phyloP scores from a whole-genome alignment of 345 rosid genomes.

The Clausena lansium region DNA sequence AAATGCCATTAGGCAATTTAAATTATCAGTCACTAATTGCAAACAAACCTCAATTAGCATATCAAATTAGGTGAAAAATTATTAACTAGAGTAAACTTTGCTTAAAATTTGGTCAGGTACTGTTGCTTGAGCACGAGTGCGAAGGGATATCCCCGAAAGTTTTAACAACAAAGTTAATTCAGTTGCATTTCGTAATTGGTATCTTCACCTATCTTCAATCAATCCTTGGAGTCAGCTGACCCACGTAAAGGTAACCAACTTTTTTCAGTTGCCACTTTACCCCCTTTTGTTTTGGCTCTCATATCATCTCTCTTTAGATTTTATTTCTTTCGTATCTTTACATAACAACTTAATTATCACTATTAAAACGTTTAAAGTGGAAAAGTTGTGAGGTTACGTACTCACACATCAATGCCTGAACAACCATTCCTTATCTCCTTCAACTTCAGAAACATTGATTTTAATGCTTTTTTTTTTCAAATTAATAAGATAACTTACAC shows the following conservation, averaged over 20 bases:
- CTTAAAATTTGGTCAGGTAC: neutral
- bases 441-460: neutral
- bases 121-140: neutral
- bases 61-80: neutral
- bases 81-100: neutral
- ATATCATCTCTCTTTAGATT: neutral
- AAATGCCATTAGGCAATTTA: neutral
- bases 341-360: neutral
- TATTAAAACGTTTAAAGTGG: neutral
- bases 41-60: neutral
- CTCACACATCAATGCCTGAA: neutral
- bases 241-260: slow-evolving; percentile 1
- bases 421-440: neutral
- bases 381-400: neutral
- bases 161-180: neutral
- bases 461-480: neutral
- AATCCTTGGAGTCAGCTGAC: neutral
- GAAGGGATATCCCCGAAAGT: neutral
- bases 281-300: neutral
- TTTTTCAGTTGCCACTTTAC: neutral
- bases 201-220: neutral
- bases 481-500: neutral
- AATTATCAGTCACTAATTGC: neutral
- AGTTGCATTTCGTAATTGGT: neutral
- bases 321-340: neutral